Percentiles rank a stretch among this genome's conserved stretches.
These are phyloP conservation scores for Beverwykella pulmonaria DNA, from an alignment of 495 filamentous ascomycete species.

Conservation along the genomic window DNA sequence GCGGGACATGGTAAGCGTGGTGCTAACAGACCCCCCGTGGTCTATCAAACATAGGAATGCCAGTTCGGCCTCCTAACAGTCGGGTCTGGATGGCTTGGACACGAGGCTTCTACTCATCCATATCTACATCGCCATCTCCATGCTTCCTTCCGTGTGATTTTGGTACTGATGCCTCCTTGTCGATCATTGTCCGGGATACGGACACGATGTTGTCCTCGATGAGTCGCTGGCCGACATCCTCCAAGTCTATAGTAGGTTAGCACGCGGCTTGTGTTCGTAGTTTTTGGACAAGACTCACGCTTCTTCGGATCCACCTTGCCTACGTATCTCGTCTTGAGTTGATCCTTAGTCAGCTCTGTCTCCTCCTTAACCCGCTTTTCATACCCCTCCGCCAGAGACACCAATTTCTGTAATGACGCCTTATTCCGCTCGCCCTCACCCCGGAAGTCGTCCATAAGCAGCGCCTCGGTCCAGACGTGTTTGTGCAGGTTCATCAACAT, in stretches of 20 bases:
- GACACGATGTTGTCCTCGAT: slow-evolving; percentile 99
- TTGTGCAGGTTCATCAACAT: slow-evolving; percentile 99
- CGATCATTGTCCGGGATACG: slow-evolving; percentile 96
- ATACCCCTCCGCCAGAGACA: slow-evolving; percentile 89
- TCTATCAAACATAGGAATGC: neutral
- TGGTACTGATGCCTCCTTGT: slow-evolving; percentile 86
- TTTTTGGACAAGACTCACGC: slow-evolving; percentile 54
- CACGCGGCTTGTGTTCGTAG: neutral
- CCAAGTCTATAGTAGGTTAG: slow-evolving; percentile 65
- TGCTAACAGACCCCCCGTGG: neutral
- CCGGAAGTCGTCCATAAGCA: slow-evolving; percentile 96
- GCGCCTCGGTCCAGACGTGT: slow-evolving; percentile 96
- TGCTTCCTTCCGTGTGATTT: slow-evolving; percentile 53
- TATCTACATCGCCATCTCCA: slow-evolving; percentile 52
- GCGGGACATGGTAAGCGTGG: neutral
- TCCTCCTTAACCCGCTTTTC: slow-evolving; percentile 99
- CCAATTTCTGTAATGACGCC: slow-evolving; percentile 82
- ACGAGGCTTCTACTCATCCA: slow-evolving; percentile 49
- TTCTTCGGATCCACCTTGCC: slow-evolving; percentile 99
- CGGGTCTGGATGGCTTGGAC: neutral
- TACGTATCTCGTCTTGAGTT: slow-evolving; percentile 97
- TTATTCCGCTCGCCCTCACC: slow-evolving; percentile 80
- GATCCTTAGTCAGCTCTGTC: slow-evolving; percentile 93
- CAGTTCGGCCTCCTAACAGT: neutral
- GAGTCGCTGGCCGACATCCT: slow-evolving; percentile 90